These are phyloP conservation scores for Begonia masoniana DNA, from an alignment of 306 rosid genomes.

Conservation along the genomic window DNA sequence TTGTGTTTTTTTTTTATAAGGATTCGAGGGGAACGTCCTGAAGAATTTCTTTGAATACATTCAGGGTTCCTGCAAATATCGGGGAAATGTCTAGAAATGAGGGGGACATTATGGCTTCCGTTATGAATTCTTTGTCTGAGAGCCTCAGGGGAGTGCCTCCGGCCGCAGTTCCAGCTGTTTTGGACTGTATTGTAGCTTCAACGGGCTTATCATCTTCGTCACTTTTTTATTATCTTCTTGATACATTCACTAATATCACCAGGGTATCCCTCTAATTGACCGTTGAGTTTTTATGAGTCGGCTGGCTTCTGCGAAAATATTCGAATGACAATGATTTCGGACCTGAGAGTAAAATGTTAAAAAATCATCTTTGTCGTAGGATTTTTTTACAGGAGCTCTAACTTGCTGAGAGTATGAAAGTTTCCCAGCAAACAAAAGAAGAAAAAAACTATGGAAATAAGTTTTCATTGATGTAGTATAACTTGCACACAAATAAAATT, in stretches of 20 bases:
- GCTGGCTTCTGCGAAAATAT: not conserved
- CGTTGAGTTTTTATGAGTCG: not conserved
- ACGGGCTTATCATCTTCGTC: slow-evolving; percentile 42
- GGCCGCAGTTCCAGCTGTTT: slow-evolving; percentile 51
- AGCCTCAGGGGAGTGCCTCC: slow-evolving; percentile 57
- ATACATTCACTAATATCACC: slow-evolving; percentile 25
- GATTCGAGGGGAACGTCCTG: no score
- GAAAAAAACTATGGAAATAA: no score
- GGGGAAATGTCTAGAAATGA: slow-evolving; percentile 21
- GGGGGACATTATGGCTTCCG: slow-evolving; percentile 28
- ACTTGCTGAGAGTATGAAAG: no score
- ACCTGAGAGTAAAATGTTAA: no score
- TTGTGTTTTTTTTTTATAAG: no score
- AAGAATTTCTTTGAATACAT: no score
- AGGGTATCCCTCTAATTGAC: not conserved
- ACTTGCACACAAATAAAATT: no score
- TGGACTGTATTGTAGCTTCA: slow-evolving; percentile 61
- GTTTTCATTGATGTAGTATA: no score
- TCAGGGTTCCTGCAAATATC: not conserved
- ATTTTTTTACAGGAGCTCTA: no score
- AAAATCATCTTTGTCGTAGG: no score
- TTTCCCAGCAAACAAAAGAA: no score
- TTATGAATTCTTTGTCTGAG: slow-evolving; percentile 30
- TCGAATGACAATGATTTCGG: no score
- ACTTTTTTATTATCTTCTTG: slow-evolving; percentile 49